Conservation (phyloP, 2,329 filamentous ascomycete species). For the Didymella segeticola region DNA sequence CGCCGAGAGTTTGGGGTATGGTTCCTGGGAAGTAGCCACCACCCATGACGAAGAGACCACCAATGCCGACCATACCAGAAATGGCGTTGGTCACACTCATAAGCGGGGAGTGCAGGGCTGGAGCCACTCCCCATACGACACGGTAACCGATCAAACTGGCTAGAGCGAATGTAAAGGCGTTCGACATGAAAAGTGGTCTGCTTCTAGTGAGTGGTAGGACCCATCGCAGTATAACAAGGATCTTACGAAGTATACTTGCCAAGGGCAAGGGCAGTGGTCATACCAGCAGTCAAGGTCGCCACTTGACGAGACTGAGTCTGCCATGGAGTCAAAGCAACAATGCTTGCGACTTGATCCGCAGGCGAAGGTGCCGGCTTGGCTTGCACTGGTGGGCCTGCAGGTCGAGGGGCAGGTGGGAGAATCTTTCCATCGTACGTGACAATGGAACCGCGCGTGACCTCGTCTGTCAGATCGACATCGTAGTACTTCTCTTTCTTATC, state of each 20-base stretch:
- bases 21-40: slow-evolving; percentile 70
- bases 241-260: slow-evolving; percentile 74
- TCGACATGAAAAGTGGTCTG: slow-evolving; percentile 81
- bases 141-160: slow-evolving; percentile 87
- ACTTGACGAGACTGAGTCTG: slow-evolving; percentile 81
- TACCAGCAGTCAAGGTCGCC: slow-evolving; percentile 74
- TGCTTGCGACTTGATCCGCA: slow-evolving; percentile 57
- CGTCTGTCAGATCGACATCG: slow-evolving; percentile 79
- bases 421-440: slow-evolving; percentile 80
- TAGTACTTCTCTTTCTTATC: slow-evolving; percentile 81
- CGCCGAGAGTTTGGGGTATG: slow-evolving; percentile 77
- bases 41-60: slow-evolving; percentile 87
- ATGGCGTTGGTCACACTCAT: slow-evolving; percentile 97
- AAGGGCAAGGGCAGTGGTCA: slow-evolving; percentile 76
- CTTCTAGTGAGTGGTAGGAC: slow-evolving; percentile 1
- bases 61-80: slow-evolving; percentile 86
- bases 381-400: slow-evolving; percentile 65
- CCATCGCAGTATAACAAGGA: neutral
- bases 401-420: slow-evolving; percentile 75
- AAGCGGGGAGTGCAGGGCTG: slow-evolving; percentile 83
- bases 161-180: slow-evolving; percentile 83
- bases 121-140: slow-evolving; percentile 84
- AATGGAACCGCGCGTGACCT: slow-evolving; percentile 85
- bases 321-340: slow-evolving; percentile 78
- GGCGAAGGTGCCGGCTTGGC: slow-evolving; percentile 49